Base-by-base conservation (phyloP, 139 green algal species). In the Chlorella ohadii region DNA sequence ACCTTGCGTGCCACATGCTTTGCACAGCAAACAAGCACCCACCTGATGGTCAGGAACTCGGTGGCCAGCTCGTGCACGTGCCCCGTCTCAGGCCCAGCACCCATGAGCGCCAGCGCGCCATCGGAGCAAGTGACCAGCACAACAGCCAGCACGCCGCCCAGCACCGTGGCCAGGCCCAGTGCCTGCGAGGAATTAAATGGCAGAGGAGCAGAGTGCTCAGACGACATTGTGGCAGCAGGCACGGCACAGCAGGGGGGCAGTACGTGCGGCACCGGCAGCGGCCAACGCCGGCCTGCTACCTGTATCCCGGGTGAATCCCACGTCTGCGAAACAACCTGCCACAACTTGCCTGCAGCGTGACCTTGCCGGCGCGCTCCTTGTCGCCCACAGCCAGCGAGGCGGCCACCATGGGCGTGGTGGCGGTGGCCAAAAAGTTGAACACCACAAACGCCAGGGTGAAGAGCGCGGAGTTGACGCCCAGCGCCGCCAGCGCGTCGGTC, bases 401-500 rank as follows among this genome's bases (percentile, higher is more conserved):
- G 3, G 93, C 93, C 23, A 97, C 86, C 47, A 93, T 72, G 13
- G 93, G 93, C 4, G 94, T 96, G n/a, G 90, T 96, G 28, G 93
- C 92, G 19, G 89, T 94, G 20, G 87, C 91, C 23, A 97, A 82
- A 83, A 96, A 97, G 89, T 95, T 96, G 87, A 96, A 97, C 0
- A 94, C 86, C 13, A 95, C 64, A 80, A 97, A 96, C 57, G 86
- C 79, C 22, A 96, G 87, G 5, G 89, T 89, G 78, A 95, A 96
- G 27, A 96, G 59, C 4, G 88, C 88, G 4, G 89, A 91, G 87
- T 96, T 94, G 39, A 96, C 83, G 51, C 93, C 93, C 5, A 96
- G 84, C 1, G 93, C 94, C 9, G 88, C 93, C 83, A 94, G 87
- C 73, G 78, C 86, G 51, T 92, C 87, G 16, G 85, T 39, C 12